Percentiles rank a stretch among this genome's conserved stretches.
These are phyloP conservation scores for Colletotrichum sojae DNA, from an alignment of 2,329 filamentous ascomycete genomes.

Conservation along the genomic window DNA sequence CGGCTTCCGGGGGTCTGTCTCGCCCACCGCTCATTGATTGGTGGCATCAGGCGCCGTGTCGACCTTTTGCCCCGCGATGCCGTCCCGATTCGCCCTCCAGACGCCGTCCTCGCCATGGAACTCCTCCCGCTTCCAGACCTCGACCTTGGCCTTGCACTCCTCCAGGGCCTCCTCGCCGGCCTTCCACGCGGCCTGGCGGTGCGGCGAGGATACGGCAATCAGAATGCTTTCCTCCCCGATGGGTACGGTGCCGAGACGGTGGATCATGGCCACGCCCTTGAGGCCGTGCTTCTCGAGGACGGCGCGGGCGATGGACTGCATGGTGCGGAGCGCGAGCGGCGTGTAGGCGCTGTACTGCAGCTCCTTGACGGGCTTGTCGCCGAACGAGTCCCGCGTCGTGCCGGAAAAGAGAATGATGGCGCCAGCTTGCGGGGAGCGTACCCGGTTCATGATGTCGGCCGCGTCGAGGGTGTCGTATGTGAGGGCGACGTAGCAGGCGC, in stretches of 20 bases:
- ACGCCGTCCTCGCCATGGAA: slow-evolving; percentile 84
- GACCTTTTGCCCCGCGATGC: slow-evolving; percentile 68
- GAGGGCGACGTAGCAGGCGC: slow-evolving; percentile 76
- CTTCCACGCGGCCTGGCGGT: slow-evolving; percentile 87
- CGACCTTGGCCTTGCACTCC: slow-evolving; percentile 86
- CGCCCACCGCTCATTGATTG: not conserved
- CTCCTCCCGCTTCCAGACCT: slow-evolving; percentile 95
- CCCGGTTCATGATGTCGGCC: slow-evolving; percentile 71
- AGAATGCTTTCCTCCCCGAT: slow-evolving; percentile 95
- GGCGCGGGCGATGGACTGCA: slow-evolving; percentile 73
- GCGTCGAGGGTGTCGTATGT: slow-evolving; percentile 74
- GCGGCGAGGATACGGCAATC: slow-evolving; percentile 87
- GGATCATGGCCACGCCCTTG: slow-evolving; percentile 82
- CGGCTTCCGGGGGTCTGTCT: not conserved
- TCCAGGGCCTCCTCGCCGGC: slow-evolving; percentile 93
- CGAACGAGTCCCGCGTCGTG: slow-evolving; percentile 84
- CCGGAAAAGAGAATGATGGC: slow-evolving; percentile 85
- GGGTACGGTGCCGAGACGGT: slow-evolving; percentile 87
- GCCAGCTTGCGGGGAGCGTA: slow-evolving; percentile 80
- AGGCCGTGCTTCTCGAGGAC: slow-evolving; percentile 75
- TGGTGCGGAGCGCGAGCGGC: slow-evolving; percentile 77
- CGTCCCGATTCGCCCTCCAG: slow-evolving; percentile 91
- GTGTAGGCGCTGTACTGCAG: slow-evolving; percentile 83
- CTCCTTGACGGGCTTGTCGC: slow-evolving; percentile 77
- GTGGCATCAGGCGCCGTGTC: not conserved